A percentile compares a stretch with the other conserved stretches of the same genome.
These are phyloP conservation scores for Didymella glomerata DNA, from an alignment of 2,329 filamentous ascomycete genomes.

Conservation along the genomic window DNA sequence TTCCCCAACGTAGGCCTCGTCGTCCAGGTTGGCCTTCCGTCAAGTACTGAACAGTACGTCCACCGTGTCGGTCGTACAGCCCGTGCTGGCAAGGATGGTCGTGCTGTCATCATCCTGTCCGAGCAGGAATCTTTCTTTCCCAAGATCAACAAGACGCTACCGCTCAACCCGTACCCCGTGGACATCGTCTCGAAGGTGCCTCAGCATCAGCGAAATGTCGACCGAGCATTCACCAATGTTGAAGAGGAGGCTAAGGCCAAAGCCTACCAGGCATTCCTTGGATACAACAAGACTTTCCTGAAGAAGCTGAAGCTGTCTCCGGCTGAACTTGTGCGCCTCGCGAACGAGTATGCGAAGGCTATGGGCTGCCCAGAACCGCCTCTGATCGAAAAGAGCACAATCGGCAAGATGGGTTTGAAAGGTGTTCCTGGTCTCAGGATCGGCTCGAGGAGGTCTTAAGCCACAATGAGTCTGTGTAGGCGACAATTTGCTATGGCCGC, in stretches of 20 bases:
- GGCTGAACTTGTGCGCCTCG: slow-evolving; percentile 52
- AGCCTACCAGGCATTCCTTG: slow-evolving; percentile 58
- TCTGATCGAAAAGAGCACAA: slow-evolving; percentile 55
- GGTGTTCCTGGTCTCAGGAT: slow-evolving; percentile 54
- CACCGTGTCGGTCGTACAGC: slow-evolving; percentile 56
- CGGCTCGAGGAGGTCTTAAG: slow-evolving; percentile 33
- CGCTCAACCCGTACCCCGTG: slow-evolving; percentile 60
- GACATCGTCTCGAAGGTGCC: slow-evolving; percentile 51
- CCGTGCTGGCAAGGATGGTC: slow-evolving; percentile 57
- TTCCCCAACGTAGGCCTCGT: slow-evolving; percentile 61
- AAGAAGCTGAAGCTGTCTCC: slow-evolving; percentile 54
- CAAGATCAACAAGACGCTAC: slow-evolving; percentile 58
- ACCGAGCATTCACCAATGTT: slow-evolving; percentile 46
- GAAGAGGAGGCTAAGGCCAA: slow-evolving; percentile 54
- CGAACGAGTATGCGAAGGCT: slow-evolving; percentile 55
- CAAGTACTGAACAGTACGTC: slow-evolving; percentile 58
- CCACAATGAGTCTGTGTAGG: slow-evolving; percentile 15
- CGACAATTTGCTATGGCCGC: slow-evolving; percentile 1
- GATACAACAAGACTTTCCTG: slow-evolving; percentile 57
- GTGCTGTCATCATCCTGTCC: slow-evolving; percentile 63
- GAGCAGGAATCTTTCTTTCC: slow-evolving; percentile 63
- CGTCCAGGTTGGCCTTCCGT: slow-evolving; percentile 60
- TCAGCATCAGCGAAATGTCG: slow-evolving; percentile 43
- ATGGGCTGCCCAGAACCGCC: slow-evolving; percentile 59
- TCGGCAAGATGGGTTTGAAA: slow-evolving; percentile 60